Conservation (phyloP, 1,284 basidiomycete species). For the Sporisorium exsertum region DNA sequence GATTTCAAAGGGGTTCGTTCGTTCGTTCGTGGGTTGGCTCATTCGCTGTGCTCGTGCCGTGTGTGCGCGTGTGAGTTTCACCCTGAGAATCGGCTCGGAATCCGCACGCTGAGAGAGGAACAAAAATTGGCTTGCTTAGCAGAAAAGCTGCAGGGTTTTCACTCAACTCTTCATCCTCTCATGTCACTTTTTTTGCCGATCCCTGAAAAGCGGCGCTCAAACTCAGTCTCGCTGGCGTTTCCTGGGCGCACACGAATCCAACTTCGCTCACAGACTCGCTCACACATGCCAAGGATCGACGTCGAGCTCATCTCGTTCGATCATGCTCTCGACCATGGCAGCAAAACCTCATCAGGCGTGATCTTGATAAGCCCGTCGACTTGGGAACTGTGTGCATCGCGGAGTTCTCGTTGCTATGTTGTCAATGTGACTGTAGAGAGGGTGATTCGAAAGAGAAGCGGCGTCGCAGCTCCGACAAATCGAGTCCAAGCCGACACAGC, state of each 20-base stretch:
- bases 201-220: conserved; percentile 2
- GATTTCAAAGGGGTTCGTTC: conserved; percentile 1
- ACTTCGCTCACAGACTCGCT: background rate
- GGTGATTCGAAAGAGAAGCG: background rate
- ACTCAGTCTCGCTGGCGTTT: conserved; percentile 3
- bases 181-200: background rate
- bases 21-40: background rate
- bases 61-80: conserved; percentile 20
- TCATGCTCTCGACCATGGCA: too few relatives aligned
- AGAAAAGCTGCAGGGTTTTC: conserved; percentile 1
- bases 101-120: background rate
- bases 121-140: background rate
- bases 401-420: background rate
- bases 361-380: too few relatives aligned
- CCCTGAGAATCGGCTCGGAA: conserved; percentile 19
- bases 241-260: background rate
- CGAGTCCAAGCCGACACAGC: background rate
- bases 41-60: conserved; percentile 1
- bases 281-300: conserved; percentile 7
- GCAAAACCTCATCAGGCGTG: too few relatives aligned
- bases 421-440: background rate
- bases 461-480: conserved; percentile 20
- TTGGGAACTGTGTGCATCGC: too few relatives aligned
- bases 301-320: background rate
- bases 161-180: background rate